phyloP scores from a whole-genome alignment of 495 filamentous ascomycete genomes.

The Penicilliopsis zonata region DNA sequence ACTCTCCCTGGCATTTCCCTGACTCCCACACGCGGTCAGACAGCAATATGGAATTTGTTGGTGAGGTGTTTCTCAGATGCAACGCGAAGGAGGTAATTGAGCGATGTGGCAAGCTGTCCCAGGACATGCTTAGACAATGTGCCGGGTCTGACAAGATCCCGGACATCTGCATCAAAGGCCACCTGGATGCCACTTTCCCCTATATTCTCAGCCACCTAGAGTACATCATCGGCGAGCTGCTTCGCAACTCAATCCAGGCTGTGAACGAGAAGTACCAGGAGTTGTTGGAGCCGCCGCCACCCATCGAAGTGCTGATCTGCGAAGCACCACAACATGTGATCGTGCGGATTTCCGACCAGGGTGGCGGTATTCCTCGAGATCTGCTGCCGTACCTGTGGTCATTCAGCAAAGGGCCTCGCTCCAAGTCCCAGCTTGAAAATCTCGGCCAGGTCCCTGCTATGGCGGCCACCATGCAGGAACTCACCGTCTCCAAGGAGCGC shows the following conservation, averaged over 20 bases:
- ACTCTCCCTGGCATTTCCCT: constrained; percentile 84
- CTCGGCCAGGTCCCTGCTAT: constrained; percentile 79
- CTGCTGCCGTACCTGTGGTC: constrained; percentile 89
- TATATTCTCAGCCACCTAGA: constrained; percentile 94
- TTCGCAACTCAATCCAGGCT: constrained; percentile 90
- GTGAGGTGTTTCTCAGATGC: constrained; percentile 91
- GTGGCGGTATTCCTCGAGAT: constrained; percentile 79
- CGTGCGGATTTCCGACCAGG: constrained; percentile 88
- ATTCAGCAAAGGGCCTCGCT: constrained; percentile 81
- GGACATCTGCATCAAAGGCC: constrained; percentile 73
- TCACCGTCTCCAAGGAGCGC: constrained; percentile 29
- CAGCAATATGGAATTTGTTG: constrained; percentile 73
- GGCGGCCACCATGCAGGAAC: constrained; percentile 89
- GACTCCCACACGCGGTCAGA: constrained; percentile 53
- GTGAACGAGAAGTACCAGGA: constrained; percentile 57
- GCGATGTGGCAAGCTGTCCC: constrained; percentile 61
- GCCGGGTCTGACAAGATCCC: constrained; percentile 65
- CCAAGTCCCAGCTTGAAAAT: constrained; percentile 62
- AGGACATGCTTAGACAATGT: constrained; percentile 54
- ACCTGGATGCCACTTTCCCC: constrained; percentile 82
- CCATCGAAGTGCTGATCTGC: constrained; percentile 89
- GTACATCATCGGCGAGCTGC: constrained; percentile 91
- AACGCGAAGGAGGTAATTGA: constrained; percentile 83
- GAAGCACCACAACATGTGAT: constrained; percentile 94
- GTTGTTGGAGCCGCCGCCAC: constrained; percentile 42